phyloP scores from a whole-genome alignment of 441 rosid genomes.

The Pelargonium citronellum region DNA sequence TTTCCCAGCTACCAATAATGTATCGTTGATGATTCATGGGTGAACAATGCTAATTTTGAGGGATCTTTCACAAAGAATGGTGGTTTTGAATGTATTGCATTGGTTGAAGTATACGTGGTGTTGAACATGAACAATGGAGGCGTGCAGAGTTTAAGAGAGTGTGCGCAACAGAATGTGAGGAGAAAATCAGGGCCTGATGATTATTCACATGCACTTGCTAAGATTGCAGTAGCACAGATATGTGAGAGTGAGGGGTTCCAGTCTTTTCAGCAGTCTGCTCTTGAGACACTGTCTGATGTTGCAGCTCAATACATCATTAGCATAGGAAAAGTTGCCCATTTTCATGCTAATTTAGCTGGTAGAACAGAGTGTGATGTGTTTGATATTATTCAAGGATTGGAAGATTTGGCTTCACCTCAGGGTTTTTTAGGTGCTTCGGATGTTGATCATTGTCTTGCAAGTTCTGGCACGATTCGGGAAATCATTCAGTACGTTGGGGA shows the following conservation, averaged over 20 bases:
- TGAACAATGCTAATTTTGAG: constrained; percentile 9
- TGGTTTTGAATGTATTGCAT: constrained; percentile 22
- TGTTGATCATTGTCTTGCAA: constrained; percentile 49
- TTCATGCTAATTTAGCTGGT: constrained; percentile 60
- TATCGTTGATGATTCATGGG: constrained; percentile 15
- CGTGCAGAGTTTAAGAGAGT: constrained; percentile 58
- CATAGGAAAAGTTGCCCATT: constrained; percentile 51
- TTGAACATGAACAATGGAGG: constrained; percentile 95
- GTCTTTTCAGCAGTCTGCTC: constrained; percentile 69
- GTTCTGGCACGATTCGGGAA: constrained; percentile 61
- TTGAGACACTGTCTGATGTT: constrained; percentile 59
- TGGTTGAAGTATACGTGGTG: constrained; percentile 51
- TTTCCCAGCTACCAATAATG: constrained; percentile 13
- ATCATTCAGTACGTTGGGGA: constrained; percentile 52
- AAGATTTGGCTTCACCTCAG: constrained; percentile 50
- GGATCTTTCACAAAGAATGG: constrained; percentile 27
- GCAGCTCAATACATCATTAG: constrained; percentile 41
- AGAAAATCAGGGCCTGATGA: constrained; percentile 40
- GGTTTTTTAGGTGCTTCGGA: constrained; percentile 68
- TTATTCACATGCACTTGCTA: constrained; percentile 51
- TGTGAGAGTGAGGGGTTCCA: constrained; percentile 72
- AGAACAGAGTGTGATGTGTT: constrained; percentile 56
- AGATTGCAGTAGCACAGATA: constrained; percentile 64
- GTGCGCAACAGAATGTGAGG: constrained; percentile 30
- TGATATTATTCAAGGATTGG: constrained; percentile 69